Evolutionary conservation across 2,329 filamentous ascomycete genomes (phyloP), one percentile per base, ranked within the genome.

Genomic region (Clonostachys byssicola): DNA sequence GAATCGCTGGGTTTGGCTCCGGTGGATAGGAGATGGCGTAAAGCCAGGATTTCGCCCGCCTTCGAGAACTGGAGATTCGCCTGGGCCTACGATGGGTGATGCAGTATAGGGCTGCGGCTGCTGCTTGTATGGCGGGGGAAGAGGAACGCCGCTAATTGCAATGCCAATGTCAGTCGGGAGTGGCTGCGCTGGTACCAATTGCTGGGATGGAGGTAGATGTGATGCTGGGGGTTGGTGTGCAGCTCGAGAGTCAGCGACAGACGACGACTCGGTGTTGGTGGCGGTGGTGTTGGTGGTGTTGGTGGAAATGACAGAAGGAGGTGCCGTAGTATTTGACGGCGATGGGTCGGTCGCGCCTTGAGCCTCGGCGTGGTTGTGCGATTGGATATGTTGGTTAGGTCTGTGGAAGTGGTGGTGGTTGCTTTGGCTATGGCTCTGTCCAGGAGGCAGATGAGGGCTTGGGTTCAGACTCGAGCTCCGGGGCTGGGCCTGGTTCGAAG

Each of bases 1-100:
- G 54, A 72, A 77, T 55, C 73, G 73, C 51, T 77, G 73, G 52
- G 74, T 78, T 61, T 80, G 75, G 13, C 75, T 75, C 47, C 75
- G 74, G 47, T 70, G 71, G 34, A 76, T 56, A 40, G 56, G 44
- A 45, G 70, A 63, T 52, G 77, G 73, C 47, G 64, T 63, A 52
- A 73, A 77, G 51, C 79, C 75, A 42, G 52, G 63, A 44, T 66
- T 56, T 44, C 65, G 66, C 44, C 63, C 63, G 47, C 59, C 57
- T 48, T 69, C 66, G 56, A 65, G 60, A 35, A 54, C 54, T 40
- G 54, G 51, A 42, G 52, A 54, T 50, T 51, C 53, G 47, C 46
- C 57, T 42, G 50, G 52, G 47, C 54, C 53, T 43, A 51, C 51
- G 42, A 20, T 54, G 58, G 54, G 52, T 54, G 59, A 55, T 52